phyloP scores from a whole-genome alignment of 2,329 filamentous ascomycete species.

The Apiospora sp. region DNA sequence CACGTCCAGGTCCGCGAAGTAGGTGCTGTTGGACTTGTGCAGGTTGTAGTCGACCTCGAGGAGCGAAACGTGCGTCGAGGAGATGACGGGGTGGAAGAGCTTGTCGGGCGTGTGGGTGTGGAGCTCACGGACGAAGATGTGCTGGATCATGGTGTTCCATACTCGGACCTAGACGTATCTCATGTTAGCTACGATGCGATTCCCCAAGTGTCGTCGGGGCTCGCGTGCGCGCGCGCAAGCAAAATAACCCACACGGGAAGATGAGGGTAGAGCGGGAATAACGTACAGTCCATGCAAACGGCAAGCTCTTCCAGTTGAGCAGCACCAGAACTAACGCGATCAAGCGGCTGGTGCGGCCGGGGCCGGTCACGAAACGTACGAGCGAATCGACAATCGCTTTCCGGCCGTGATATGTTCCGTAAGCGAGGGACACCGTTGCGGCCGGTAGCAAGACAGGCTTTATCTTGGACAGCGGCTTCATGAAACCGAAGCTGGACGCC shows the following conservation, averaged over 20 bases:
- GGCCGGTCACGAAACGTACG: slow-evolving; percentile 59
- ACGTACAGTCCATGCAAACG: slow-evolving; percentile 78
- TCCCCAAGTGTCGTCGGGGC: background rate
- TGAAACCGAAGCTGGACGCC: slow-evolving; percentile 38
- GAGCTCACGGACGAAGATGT: slow-evolving; percentile 58
- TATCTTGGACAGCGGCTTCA: slow-evolving; percentile 33
- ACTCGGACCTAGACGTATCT: slow-evolving; percentile 62
- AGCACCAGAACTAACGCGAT: slow-evolving; percentile 63
- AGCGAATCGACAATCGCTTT: slow-evolving; percentile 51
- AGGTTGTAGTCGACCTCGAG: slow-evolving; percentile 88
- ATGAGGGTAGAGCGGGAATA: background rate
- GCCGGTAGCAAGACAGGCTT: slow-evolving; percentile 53
- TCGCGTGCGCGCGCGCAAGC: slow-evolving; percentile 6
- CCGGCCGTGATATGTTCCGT: slow-evolving; percentile 50
- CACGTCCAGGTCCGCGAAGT: slow-evolving; percentile 87
- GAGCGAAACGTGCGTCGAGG: slow-evolving; percentile 70
- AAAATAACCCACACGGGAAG: background rate
- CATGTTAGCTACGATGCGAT: background rate
- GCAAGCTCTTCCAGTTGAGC: slow-evolving; percentile 77
- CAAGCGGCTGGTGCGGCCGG: slow-evolving; percentile 61
- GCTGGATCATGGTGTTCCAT: slow-evolving; percentile 63
- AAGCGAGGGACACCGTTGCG: slow-evolving; percentile 52
- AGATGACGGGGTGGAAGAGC: slow-evolving; percentile 77
- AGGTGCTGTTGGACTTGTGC: slow-evolving; percentile 85
- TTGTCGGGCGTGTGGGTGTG: slow-evolving; percentile 64